A percentile compares a stretch with the other conserved stretches of the same genome.
Conservation (phyloP, 208 protist species). For the Trypanosoma melophagium region DNA sequence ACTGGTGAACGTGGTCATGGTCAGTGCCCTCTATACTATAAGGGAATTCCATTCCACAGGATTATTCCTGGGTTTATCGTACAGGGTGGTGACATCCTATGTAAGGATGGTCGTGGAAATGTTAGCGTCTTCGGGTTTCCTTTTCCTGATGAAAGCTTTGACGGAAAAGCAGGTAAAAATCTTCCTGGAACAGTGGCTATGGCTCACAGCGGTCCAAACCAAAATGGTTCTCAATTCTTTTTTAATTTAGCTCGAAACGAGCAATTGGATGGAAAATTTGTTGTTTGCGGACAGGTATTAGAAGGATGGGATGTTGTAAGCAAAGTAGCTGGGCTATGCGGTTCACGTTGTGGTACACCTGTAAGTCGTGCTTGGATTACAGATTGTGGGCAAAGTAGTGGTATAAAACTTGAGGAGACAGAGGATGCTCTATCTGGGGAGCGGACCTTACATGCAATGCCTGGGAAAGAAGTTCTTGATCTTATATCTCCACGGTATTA, state of each 20-base stretch:
- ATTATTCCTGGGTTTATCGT: slow-evolving; percentile 94
- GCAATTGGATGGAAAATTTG: slow-evolving; percentile 90
- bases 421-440: slow-evolving; percentile 50
- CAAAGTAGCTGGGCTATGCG: slow-evolving; percentile 51
- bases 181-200: slow-evolving; percentile 83
- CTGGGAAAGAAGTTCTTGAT: slow-evolving; percentile 79
- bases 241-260: slow-evolving; percentile 83
- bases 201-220: slow-evolving; percentile 83
- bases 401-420: slow-evolving; percentile 65
- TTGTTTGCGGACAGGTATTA: slow-evolving; percentile 89
- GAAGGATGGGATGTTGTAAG: slow-evolving; percentile 84
- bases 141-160: slow-evolving; percentile 94
- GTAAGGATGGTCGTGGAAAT: slow-evolving; percentile 91
- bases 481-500: slow-evolving; percentile 78
- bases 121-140: slow-evolving; percentile 93
- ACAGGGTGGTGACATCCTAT: slow-evolving; percentile 95
- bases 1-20: slow-evolving; percentile 85
- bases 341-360: slow-evolving; percentile 81
- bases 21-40: slow-evolving; percentile 85
- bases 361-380: slow-evolving; percentile 87
- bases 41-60: slow-evolving; percentile 94
- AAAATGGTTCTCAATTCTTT: slow-evolving; percentile 93
- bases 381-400: slow-evolving; percentile 87
- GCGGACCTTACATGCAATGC: slow-evolving; percentile 53
- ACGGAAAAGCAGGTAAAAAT: slow-evolving; percentile 89